These are phyloP conservation scores for Apostasia ramifera DNA, from an alignment of 106 monocot genomes.

Conservation along the genomic window DNA sequence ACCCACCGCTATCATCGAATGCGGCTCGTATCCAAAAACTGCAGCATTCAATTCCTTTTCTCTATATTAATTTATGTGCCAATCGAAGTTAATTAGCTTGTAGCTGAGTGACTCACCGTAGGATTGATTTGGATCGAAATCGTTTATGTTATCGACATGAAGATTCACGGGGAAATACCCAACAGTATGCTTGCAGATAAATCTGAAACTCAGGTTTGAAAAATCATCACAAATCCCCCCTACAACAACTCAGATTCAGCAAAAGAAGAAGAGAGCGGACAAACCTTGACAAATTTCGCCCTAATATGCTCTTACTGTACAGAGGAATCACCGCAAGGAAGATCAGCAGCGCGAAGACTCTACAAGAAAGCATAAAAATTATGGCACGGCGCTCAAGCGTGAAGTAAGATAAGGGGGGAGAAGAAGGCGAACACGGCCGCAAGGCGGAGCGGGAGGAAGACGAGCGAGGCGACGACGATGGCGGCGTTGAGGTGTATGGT, in stretches of 20 bases:
- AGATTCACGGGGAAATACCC: constrained; percentile 77
- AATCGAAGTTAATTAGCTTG: background rate
- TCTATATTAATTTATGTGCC: background rate
- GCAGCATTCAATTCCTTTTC: background rate
- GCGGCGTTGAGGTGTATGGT: constrained; percentile 41
- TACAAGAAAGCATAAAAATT: constrained; percentile 8
- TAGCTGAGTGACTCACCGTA: constrained; percentile 32
- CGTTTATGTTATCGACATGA: constrained; percentile 58
- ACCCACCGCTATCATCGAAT: constrained; percentile 30
- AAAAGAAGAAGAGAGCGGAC: constrained; percentile 1
- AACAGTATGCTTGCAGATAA: constrained; percentile 50
- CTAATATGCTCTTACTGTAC: constrained; percentile 35
- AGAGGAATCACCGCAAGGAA: constrained; percentile 45
- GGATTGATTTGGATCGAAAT: constrained; percentile 65
- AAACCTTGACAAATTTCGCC: constrained; percentile 42
- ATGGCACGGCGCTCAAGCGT: background rate
- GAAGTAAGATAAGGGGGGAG: background rate
- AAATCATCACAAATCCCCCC: background rate
- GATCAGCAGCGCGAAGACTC: constrained; percentile 42
- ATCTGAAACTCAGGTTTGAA: constrained; percentile 23
- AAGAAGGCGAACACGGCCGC: constrained; percentile 17
- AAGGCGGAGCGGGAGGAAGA: constrained; percentile 44
- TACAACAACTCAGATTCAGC: background rate
- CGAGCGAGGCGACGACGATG: constrained; percentile 30
- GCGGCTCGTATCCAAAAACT: constrained; percentile 10